These are phyloP conservation scores for Alternaria gaisen DNA, from an alignment of 2,329 filamentous ascomycete genomes.

Conservation along the genomic window DNA sequence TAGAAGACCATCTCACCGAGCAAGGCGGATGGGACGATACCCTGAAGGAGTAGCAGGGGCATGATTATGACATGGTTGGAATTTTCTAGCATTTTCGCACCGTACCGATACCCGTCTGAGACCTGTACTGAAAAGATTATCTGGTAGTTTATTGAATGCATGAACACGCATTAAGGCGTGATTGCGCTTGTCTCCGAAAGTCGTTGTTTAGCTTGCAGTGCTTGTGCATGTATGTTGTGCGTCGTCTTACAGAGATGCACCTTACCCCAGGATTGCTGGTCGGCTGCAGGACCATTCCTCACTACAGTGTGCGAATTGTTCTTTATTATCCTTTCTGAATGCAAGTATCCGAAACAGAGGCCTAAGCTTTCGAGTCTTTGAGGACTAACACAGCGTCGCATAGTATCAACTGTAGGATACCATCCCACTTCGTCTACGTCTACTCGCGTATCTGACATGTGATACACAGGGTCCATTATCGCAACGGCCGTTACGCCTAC, in stretches of 20 bases:
- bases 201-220: neutral
- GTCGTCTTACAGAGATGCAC: conserved; percentile 1
- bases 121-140: conserved; percentile 16
- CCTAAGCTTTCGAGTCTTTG: neutral
- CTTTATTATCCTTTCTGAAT: neutral
- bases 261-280: conserved; percentile 3
- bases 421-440: neutral
- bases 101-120: conserved; percentile 48
- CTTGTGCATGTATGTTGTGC: conserved; percentile 8
- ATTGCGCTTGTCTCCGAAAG: conserved; percentile 3
- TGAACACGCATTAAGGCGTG: conserved; percentile 10
- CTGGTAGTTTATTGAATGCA: conserved; percentile 14
- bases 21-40: conserved; percentile 89
- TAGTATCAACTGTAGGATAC: neutral
- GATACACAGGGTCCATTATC: conserved; percentile 10
- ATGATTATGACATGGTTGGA: conserved; percentile 22
- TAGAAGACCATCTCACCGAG: conserved; percentile 75
- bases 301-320: neutral
- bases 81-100: conserved; percentile 34
- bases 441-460: conserved; percentile 13
- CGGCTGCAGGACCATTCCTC: conserved; percentile 1
- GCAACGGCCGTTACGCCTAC: conserved; percentile 11
- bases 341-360: neutral
- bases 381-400: too few relatives aligned
- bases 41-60: conserved; percentile 49